Base-by-base conservation (phyloP, 345 rosid genomes). In the Physaria fendleri region DNA sequence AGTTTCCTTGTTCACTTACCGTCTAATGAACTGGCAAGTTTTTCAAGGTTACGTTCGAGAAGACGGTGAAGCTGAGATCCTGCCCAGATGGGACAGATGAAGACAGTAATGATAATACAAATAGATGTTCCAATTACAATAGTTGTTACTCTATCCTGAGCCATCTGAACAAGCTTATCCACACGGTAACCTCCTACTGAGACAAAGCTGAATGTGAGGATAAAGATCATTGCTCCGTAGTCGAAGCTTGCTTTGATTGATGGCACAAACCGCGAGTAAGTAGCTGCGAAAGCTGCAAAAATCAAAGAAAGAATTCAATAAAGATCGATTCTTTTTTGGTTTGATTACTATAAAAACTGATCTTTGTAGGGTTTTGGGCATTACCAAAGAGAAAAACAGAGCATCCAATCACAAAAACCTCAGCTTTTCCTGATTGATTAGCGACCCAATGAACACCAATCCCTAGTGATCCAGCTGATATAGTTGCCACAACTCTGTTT, bases 191-290 rank as follows among this genome's bases (percentile, higher is more conserved):
- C 85, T 0, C 89, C 82, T 27, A 86, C 82, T 8, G 89, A 75
- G 17, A 86, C 79, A 6, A 86, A 71, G 67, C 87, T 86, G 68
- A 84, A 89, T 49, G 97, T 86, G 24, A 89, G 85, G 62, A 89
- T 81, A 66, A 86, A 89, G 65, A 89, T 89, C 76, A 76, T 5
- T 5, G 83, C 82, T 6, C 95, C 97, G 8, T 86, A 89, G 44
- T 86, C 97, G 47, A 82, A 89, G 24, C 80, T 69, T 6, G 90
- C 79, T 76, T 82, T 86, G 9, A 86, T 64, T 0, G 82, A 51
- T 16, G 97, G 97, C 3, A 89, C 77, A 61, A 89, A 86, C 64
- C 95, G 76, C 13, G 90, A 82, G 68, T 82, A 89, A 0, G 95
- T 85, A 46, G 89, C 79, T 51, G 78, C 79, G 1, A 85, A 82